These are phyloP conservation scores for Ophiostoma australiae DNA, from an alignment of 2,329 filamentous ascomycete species.

Conservation along the genomic window DNA sequence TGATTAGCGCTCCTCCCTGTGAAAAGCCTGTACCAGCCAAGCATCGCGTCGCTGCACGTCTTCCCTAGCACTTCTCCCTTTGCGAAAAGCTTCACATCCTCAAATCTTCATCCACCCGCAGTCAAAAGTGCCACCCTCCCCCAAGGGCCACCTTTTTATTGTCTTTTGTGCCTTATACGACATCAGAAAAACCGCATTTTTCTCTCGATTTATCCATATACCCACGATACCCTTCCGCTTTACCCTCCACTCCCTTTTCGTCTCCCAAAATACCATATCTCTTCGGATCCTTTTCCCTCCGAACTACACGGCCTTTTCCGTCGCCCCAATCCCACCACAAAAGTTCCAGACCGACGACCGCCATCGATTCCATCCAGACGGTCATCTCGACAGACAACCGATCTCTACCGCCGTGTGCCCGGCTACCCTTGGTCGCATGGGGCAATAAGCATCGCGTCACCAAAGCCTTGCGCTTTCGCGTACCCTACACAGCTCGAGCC, in stretches of 20 bases:
- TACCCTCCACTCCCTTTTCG: neutral
- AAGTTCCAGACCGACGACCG: neutral
- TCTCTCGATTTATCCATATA: neutral
- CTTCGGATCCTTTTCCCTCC: neutral
- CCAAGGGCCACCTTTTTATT: neutral
- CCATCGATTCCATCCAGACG: neutral
- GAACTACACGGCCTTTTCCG: neutral
- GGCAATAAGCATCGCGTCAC: conserved; percentile 6
- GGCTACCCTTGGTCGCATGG: neutral
- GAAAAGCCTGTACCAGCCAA: conserved; percentile 12
- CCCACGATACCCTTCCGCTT: neutral
- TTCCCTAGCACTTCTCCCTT: conserved; percentile 7
- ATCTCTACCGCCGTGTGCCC: neutral
- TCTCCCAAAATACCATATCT: neutral
- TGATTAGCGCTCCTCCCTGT: neutral
- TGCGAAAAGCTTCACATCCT: neutral
- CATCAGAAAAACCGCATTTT: neutral
- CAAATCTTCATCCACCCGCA: neutral
- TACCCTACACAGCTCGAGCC: neutral
- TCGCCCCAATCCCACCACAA: neutral
- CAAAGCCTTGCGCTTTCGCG: conserved; percentile 15
- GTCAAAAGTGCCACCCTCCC: neutral
- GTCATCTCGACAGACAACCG: neutral
- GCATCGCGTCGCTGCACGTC: conserved; percentile 23
- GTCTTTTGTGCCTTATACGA: neutral